Conservation (phyloP, 306 rosid genomes). For the Acacia melanoxylon region DNA sequence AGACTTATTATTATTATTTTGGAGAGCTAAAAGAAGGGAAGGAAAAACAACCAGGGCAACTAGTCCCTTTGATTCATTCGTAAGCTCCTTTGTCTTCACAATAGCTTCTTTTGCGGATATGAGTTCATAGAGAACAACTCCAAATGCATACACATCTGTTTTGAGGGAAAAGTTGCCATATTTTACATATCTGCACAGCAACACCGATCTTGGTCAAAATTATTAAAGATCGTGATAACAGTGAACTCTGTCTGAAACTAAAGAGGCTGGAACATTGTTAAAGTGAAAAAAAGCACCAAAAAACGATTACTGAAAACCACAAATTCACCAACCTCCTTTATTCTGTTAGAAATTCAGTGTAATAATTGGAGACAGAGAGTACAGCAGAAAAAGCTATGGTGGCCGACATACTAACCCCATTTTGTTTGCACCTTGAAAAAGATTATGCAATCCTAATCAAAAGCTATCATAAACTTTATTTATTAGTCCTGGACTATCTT, state of each 20-base stretch:
- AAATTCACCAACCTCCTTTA: not conserved
- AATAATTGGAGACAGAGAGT: not conserved
- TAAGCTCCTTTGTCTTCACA: conserved; percentile 52
- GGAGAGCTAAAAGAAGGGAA: not conserved
- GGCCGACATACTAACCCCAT: not conserved
- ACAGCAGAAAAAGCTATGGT: not conserved
- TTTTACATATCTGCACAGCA: conserved; percentile 59
- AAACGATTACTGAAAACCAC: conserved; percentile 4
- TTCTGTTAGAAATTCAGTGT: not conserved
- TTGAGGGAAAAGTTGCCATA: conserved; percentile 69
- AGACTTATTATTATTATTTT: not conserved
- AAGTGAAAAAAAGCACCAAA: not conserved
- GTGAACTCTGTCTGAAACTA: not conserved
- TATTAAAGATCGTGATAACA: not conserved
- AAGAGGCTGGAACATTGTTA: not conserved
- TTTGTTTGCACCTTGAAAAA: not conserved
- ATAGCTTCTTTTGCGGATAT: conserved; percentile 65
- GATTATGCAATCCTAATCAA: not conserved
- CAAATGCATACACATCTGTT: conserved; percentile 76
- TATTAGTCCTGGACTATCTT: not conserved
- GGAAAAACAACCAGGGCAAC: conserved; percentile 58
- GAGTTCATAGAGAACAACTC: conserved; percentile 71
- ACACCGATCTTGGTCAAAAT: conserved; percentile 19
- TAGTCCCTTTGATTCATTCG: conserved; percentile 58
- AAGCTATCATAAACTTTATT: conserved; percentile 8